phyloP scores from a whole-genome alignment of 2,329 filamentous ascomycete species.

The Mollisia scopiformis region DNA sequence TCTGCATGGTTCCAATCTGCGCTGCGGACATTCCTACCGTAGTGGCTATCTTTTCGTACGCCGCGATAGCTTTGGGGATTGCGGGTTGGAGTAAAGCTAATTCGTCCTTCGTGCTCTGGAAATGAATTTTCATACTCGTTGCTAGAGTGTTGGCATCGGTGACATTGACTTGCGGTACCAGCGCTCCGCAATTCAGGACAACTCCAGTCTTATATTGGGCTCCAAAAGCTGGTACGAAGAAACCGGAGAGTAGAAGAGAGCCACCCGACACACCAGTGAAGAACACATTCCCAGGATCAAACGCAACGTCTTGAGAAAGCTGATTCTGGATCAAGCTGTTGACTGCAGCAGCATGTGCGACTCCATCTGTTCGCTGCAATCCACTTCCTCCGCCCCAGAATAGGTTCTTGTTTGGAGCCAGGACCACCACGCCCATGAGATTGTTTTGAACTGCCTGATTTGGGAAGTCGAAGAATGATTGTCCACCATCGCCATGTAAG shows the following conservation, averaged over 20 bases:
- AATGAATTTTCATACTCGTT: slow-evolving; percentile 54
- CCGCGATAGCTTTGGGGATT: slow-evolving; percentile 53
- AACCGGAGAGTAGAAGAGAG: slow-evolving; percentile 54
- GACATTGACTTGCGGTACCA: slow-evolving; percentile 56
- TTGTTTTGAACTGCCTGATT: slow-evolving; percentile 76
- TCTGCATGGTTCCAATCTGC: slow-evolving; percentile 55
- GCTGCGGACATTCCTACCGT: slow-evolving; percentile 45
- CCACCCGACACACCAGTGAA: slow-evolving; percentile 63
- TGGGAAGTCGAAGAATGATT: slow-evolving; percentile 76
- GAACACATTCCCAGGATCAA: slow-evolving; percentile 54
- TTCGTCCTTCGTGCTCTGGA: slow-evolving; percentile 57
- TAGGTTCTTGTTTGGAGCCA: slow-evolving; percentile 56
- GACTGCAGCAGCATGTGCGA: slow-evolving; percentile 57
- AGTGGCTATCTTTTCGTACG: slow-evolving; percentile 53
- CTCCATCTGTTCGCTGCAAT: slow-evolving; percentile 56
- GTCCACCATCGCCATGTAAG: slow-evolving; percentile 61
- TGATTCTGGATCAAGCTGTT: slow-evolving; percentile 52
- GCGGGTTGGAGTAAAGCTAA: slow-evolving; percentile 49
- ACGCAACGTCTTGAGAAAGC: slow-evolving; percentile 55
- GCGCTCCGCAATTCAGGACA: slow-evolving; percentile 57
- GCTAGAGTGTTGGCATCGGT: slow-evolving; percentile 46
- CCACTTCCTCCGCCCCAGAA: slow-evolving; percentile 61
- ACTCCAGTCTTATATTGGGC: slow-evolving; percentile 46
- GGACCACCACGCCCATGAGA: slow-evolving; percentile 76
- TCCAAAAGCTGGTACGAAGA: slow-evolving; percentile 56